Conservation (phyloP, 2,329 filamentous ascomycete genomes). For the Penicillium sclerotigenum region DNA sequence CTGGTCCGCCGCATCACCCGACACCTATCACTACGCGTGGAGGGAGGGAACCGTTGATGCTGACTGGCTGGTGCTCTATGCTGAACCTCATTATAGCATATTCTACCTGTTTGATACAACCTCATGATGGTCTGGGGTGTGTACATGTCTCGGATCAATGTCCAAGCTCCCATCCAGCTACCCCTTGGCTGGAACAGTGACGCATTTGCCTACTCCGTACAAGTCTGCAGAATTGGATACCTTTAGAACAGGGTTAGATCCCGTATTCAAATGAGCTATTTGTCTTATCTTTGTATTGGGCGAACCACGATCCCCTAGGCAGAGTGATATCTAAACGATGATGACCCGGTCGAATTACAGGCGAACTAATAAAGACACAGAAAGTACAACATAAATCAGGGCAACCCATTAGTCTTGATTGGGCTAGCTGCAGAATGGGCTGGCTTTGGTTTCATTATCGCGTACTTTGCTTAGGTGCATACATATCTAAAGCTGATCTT, state of each 20-base stretch:
- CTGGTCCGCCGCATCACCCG: slow-evolving; percentile 23
- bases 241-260: background rate
- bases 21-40: slow-evolving; percentile 22
- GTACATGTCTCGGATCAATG: background rate
- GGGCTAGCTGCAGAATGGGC: slow-evolving; percentile 3
- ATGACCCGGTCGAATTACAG: background rate
- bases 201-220: background rate
- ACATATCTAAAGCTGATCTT: background rate
- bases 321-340: background rate
- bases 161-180: slow-evolving; percentile 5
- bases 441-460: background rate
- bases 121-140: background rate
- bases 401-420: background rate
- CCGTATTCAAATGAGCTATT: background rate
- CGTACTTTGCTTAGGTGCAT: background rate
- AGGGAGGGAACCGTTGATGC: slow-evolving; percentile 1
- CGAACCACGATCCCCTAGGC: background rate
- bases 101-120: background rate
- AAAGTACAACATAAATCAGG: background rate
- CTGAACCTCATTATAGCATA: background rate
- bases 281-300: background rate
- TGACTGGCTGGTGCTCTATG: slow-evolving; percentile 9
- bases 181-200: background rate
- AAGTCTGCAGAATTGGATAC: slow-evolving; percentile 1
- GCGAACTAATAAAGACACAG: background rate